Percentiles rank a stretch among this genome's conserved stretches.
These are phyloP conservation scores for Pichia sp. DNA, from an alignment of 1,139 yeast genomes.

Conservation along the genomic window DNA sequence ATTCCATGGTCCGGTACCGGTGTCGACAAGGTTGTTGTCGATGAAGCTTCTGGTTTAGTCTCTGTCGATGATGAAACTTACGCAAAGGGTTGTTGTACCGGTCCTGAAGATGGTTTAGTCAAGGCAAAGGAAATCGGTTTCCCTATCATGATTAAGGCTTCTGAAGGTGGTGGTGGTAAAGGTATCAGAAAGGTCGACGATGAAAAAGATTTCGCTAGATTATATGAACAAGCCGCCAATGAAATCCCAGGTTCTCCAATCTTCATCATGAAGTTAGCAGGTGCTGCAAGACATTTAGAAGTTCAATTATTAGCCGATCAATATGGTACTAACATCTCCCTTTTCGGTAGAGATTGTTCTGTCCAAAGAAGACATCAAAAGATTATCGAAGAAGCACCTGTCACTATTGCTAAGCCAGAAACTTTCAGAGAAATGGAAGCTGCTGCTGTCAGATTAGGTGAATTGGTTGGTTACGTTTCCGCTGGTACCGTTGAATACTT, in stretches of 20 bases:
- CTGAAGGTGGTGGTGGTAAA: slow-evolving; percentile 99
- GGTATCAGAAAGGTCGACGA: slow-evolving; percentile 92
- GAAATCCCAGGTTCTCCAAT: slow-evolving; percentile 97
- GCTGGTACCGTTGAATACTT: slow-evolving; percentile 99
- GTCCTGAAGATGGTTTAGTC: slow-evolving; percentile 84
- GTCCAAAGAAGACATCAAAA: slow-evolving; percentile 98
- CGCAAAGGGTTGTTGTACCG: slow-evolving; percentile 80
- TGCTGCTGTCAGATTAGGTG: slow-evolving; percentile 96
- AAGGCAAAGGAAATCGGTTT: slow-evolving; percentile 88
- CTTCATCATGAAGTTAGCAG: slow-evolving; percentile 92
- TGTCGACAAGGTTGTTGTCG: slow-evolving; percentile 75
- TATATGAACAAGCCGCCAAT: slow-evolving; percentile 86
- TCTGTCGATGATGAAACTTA: slow-evolving; percentile 85
- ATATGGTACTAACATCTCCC: slow-evolving; percentile 90
- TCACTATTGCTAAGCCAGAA: slow-evolving; percentile 82
- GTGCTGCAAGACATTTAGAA: slow-evolving; percentile 93
- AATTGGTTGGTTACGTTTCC: slow-evolving; percentile 94
- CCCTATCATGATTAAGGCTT: slow-evolving; percentile 96
- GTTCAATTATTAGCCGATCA: slow-evolving; percentile 95
- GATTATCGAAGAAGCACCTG: slow-evolving; percentile 96
- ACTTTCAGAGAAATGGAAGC: slow-evolving; percentile 91
- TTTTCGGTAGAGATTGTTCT: slow-evolving; percentile 96
- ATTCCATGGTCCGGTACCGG: slow-evolving; percentile 99
- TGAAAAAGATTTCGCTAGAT: slow-evolving; percentile 65
- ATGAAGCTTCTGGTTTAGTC: slow-evolving; percentile 69